Base-by-base conservation (phyloP, 169 alveolate genomes). In the Toxoplasma gondii region DNA sequence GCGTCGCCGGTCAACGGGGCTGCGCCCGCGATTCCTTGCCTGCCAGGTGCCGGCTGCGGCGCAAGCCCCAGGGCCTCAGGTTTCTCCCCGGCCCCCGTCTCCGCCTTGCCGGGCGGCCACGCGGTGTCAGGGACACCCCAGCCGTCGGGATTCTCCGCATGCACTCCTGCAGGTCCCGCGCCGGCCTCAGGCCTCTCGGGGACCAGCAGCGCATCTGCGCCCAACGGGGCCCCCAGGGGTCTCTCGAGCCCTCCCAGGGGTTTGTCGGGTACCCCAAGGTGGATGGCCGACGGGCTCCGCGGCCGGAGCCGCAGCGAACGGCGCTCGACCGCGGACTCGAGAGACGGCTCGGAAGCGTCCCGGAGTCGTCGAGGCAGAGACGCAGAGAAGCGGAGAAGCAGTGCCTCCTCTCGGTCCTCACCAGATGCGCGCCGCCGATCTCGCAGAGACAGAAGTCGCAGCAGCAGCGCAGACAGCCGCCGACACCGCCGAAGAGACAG, bases 221-320 rank as follows among this genome's bases (percentile, higher is more conserved):
- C 22, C n/a, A 36, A n/a, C 86, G 41, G 86, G 39, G 86, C 24
- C 1, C 44, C 29, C 44, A 74, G n/a, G 49, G 43, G 45, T 44
- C n/a, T 38, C 86, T 74, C n/a, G n/a, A n/a, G n/a, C n/a, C n/a
- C n/a, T n/a, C n/a, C n/a, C n/a, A n/a, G n/a, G n/a, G n/a, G n/a
- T n/a, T n/a, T n/a, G n/a, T n/a, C 86, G 45, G 86, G 41, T 27
- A n/a, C 43, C 44, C 44, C 49, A 1, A 41, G 86, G 27, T n/a
- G 86, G 74, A 45, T 53, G 78, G 31, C 10, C 58, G 54, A 27
- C 0, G 69, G 90, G 70, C 19, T 64, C 69, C 27, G 38, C 78
- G 43, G 54, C 44, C 39, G 74, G 78, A 84, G 74, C 91, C 31
- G 91, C 78, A 49, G 69, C 78, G 34, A n/a, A n/a, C n/a, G 69